Evolutionary conservation across 495 filamentous ascomycete genomes (phyloP).

Genomic region (Podospora didyma): DNA sequence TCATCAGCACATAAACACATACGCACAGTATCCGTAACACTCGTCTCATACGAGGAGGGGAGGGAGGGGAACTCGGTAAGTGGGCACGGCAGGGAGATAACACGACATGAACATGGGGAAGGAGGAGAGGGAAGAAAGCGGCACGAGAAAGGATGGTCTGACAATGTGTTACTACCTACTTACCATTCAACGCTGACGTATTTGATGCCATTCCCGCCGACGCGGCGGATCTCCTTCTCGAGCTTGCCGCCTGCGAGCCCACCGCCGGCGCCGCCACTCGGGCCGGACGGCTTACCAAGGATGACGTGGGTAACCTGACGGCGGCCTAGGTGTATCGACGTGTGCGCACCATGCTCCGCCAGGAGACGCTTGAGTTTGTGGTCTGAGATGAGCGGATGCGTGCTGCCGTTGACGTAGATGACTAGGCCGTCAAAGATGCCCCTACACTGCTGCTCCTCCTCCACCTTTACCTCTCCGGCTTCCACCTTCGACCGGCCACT

Average conservation of each 20-base stretch:
- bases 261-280: constrained; percentile 58
- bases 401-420: constrained; percentile 89
- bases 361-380: constrained; percentile 80
- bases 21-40: constrained; percentile 15
- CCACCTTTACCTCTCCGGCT: constrained; percentile 19
- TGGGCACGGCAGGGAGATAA: neutral
- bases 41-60: no score
- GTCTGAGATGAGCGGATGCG: constrained; percentile 75
- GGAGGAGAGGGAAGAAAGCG: constrained; percentile 1
- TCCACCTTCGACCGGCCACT: no score
- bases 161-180: constrained; percentile 26
- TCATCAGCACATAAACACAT: constrained; percentile 4
- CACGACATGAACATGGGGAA: neutral
- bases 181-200: constrained; percentile 83
- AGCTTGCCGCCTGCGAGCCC: constrained; percentile 78
- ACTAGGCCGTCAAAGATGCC: constrained; percentile 61
- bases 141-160: neutral
- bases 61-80: no score
- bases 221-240: constrained; percentile 69
- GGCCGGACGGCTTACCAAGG: constrained; percentile 54
- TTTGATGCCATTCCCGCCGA: constrained; percentile 66
- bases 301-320: constrained; percentile 84
- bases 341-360: constrained; percentile 62
- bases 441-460: constrained; percentile 17
- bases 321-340: constrained; percentile 65